These are phyloP conservation scores for Aspergillus sparsus DNA, from an alignment of 495 filamentous ascomycete species.

Conservation along the genomic window DNA sequence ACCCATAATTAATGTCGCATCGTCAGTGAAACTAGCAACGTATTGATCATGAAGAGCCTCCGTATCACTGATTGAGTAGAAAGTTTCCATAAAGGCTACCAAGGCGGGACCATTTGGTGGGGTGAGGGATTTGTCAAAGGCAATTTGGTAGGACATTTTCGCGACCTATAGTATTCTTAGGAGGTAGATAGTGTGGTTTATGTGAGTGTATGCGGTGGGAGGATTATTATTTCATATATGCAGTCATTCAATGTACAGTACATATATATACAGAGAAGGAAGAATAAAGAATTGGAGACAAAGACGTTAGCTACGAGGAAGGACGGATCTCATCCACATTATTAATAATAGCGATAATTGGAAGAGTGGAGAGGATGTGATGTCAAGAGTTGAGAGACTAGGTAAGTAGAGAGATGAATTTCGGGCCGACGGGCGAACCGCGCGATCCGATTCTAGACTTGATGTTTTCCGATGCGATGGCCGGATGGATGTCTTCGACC, in stretches of 20 bases:
- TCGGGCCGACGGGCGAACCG: constrained; percentile 13
- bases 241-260: background rate
- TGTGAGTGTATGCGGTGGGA: background rate
- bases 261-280: background rate
- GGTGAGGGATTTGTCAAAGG: constrained; percentile 33
- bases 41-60: constrained; percentile 58
- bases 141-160: constrained; percentile 45
- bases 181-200: background rate
- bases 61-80: constrained; percentile 60
- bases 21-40: constrained; percentile 53
- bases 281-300: no score
- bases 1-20: constrained; percentile 60
- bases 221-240: no score
- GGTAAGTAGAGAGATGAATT: background rate
- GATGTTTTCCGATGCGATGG: constrained; percentile 3
- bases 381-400: constrained; percentile 7
- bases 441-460: constrained; percentile 6
- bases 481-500: background rate
- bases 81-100: constrained; percentile 54
- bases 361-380: constrained; percentile 5
- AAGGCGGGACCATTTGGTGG: constrained; percentile 37
- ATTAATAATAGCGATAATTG: constrained; percentile 1
- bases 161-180: background rate
- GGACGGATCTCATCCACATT: no score
- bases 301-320: background rate